Conservation (phyloP, 129 eudicot genomes). For the Smallanthus sonchifolius region DNA sequence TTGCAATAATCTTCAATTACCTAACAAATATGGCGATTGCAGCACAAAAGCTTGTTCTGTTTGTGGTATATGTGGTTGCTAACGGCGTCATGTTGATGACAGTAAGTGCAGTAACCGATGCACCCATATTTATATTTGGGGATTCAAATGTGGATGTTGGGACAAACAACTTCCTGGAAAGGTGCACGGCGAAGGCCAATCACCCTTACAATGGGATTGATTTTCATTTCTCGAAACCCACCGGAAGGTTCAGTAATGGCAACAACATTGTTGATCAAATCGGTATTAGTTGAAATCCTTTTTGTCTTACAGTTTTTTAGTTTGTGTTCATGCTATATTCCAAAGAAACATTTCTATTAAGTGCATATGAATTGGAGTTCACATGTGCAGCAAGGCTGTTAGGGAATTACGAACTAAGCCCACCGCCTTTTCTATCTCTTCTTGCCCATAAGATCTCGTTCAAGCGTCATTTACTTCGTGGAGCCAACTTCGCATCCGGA, state of each 20-base stretch:
- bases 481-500: constrained; percentile 54
- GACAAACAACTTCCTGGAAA: constrained; percentile 37
- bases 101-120: not conserved
- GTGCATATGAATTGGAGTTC: not conserved
- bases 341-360: not conserved
- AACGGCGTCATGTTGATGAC: constrained; percentile 1
- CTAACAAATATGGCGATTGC: constrained; percentile 15
- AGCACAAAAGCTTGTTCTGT: not conserved
- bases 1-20: not conserved
- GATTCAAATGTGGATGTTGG: constrained; percentile 58
- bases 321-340: not conserved
- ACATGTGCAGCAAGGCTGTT: constrained; percentile 27
- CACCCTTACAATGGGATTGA: constrained; percentile 46
- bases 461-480: constrained; percentile 35
- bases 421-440: constrained; percentile 48
- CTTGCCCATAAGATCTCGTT: constrained; percentile 10
- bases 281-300: constrained; percentile 16
- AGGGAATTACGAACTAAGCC: constrained; percentile 36
- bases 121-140: constrained; percentile 41
- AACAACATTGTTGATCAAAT: constrained; percentile 35
- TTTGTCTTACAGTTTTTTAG: not conserved
- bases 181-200: constrained; percentile 36
- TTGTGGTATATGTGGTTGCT: constrained; percentile 4
- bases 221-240: constrained; percentile 37
- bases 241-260: constrained; percentile 56